Base-by-base conservation (phyloP, 371 early-diverging fungal genomes). In the Apophysomyces sp. region DNA sequence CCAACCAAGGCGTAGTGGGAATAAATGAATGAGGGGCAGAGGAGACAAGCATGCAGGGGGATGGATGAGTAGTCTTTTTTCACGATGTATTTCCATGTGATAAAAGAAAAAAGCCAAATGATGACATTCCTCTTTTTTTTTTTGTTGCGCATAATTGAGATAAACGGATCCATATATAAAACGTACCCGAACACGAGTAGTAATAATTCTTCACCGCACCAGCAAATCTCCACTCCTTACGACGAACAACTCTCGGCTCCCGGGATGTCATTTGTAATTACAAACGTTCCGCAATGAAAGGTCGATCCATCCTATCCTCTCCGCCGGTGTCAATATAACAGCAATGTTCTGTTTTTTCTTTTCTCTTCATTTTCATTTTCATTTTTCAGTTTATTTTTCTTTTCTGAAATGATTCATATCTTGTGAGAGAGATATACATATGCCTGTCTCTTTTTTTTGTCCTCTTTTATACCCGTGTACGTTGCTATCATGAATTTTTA, bases 391-490 rank as follows among this genome's bases (percentile, higher is more conserved):
- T 44, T 44, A 9, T 21, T 21, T 44, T 44, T 44, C 49, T 44
- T 44, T 21, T 44, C 21, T 44, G n/a, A 41, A 41, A n/a, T 18
- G 4, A 34, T 34, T 8, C 34, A 44, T 44, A 44, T 44, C 49
- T 44, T 44, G 49, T 44, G 49, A 44, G 49, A 44, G 49, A 44
- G 49, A 44, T 44, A 44, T 44, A 44, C 41, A 44, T 44, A 44
- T 44, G 49, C 49, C 49, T 34, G 0, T 44, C 18, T 41, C n/a
- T 41, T 41, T 44, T 9, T 21, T 44, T 44, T 44, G 49, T 44
- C 21, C 21, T 44, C 24, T 21, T 21, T 11, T 44, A 21, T 44
- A 44, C 49, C 49, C 49, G 49, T 44, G 49, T 44, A 44, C 49
- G 49, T 44, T 44, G 49, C 49, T 44, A 44, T 44, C 49, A 44